These are phyloP conservation scores for Brassica carinata DNA, from an alignment of 345 rosid species.

Conservation along the genomic window DNA sequence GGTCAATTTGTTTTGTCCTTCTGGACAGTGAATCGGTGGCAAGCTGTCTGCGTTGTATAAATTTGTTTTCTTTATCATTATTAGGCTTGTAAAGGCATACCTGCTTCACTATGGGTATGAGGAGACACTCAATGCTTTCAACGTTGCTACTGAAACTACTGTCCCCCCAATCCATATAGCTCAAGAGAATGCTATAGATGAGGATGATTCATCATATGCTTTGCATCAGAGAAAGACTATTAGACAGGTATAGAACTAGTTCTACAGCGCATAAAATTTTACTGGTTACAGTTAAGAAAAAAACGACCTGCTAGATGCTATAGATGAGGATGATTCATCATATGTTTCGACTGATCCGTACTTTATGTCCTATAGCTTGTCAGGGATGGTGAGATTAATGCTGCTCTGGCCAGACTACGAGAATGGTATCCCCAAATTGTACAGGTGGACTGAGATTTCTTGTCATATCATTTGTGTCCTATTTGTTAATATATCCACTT, in stretches of 20 bases:
- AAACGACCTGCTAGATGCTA: neutral
- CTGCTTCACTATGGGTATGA: conserved; percentile 90
- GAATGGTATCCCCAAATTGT: conserved; percentile 83
- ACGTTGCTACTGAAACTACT: conserved; percentile 69
- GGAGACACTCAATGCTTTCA: conserved; percentile 85
- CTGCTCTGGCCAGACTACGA: conserved; percentile 59
- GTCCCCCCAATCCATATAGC: conserved; percentile 66
- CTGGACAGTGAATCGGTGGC: neutral
- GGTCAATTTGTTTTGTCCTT: neutral
- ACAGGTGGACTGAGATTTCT: conserved; percentile 54
- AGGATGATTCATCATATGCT: conserved; percentile 65
- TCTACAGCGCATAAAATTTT: conserved; percentile 6
- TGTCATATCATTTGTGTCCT: neutral
- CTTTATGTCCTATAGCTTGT: conserved; percentile 58
- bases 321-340: too few relatives aligned
- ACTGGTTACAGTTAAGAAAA: neutral
- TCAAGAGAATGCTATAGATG: conserved; percentile 67
- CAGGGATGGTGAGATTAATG: conserved; percentile 79
- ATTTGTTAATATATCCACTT: conserved; percentile 4
- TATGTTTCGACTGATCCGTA: conserved; percentile 26
- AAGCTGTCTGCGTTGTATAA: conserved; percentile 10
- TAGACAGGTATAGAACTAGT: conserved; percentile 66
- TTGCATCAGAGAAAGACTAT: conserved; percentile 72
- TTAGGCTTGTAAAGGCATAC: conserved; percentile 88
- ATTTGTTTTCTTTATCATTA: conserved; percentile 31